Percentiles rank a stretch among this genome's conserved stretches.
Evolutionary conservation across 768 basidiomycete species (phyloP).

Genomic region (Trametes coccinea): DNA sequence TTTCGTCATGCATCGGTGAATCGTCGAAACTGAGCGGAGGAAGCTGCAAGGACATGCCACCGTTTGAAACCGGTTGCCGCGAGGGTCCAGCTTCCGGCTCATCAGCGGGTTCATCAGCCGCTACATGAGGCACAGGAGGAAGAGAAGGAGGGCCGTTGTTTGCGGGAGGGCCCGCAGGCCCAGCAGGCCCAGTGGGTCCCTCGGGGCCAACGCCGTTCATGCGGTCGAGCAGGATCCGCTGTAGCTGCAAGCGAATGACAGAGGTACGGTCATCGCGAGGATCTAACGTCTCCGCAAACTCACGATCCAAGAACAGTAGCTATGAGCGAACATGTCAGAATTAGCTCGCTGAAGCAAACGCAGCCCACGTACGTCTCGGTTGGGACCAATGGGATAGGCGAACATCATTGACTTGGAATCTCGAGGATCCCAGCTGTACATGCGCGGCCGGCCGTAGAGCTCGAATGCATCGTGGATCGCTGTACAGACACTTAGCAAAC

Average conservation of each 20-base stretch:
- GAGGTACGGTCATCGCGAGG: constrained; percentile 79
- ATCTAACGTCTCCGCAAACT: constrained; percentile 75
- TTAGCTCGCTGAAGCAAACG: not conserved
- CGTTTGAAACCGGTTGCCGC: constrained; percentile 19
- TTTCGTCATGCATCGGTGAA: constrained; percentile 12
- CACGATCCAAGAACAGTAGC: constrained; percentile 87
- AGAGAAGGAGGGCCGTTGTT: constrained; percentile 24
- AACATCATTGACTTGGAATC: constrained; percentile 87
- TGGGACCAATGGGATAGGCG: constrained; percentile 85
- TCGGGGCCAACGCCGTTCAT: constrained; percentile 45
- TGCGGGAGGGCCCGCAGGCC: constrained; percentile 6
- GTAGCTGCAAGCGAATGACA: constrained; percentile 58
- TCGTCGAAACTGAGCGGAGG: constrained; percentile 57
- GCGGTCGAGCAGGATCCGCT: constrained; percentile 61
- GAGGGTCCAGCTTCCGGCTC: not conserved
- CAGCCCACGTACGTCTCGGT: constrained; percentile 67
- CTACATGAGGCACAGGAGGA: constrained; percentile 28
- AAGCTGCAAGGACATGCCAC: constrained; percentile 44
- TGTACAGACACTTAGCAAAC: constrained; percentile 26
- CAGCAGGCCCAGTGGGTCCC: constrained; percentile 8
- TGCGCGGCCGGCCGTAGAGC: constrained; percentile 84
- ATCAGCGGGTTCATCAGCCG: constrained; percentile 4
- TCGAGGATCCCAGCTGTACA: constrained; percentile 89
- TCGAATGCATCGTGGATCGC: constrained; percentile 85
- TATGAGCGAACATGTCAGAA: constrained; percentile 33